A percentile compares a stretch with the other conserved stretches of the same genome.
These are phyloP conservation scores for Fraxinus quadrangulata DNA, from an alignment of 257 asterid species.

Conservation along the genomic window DNA sequence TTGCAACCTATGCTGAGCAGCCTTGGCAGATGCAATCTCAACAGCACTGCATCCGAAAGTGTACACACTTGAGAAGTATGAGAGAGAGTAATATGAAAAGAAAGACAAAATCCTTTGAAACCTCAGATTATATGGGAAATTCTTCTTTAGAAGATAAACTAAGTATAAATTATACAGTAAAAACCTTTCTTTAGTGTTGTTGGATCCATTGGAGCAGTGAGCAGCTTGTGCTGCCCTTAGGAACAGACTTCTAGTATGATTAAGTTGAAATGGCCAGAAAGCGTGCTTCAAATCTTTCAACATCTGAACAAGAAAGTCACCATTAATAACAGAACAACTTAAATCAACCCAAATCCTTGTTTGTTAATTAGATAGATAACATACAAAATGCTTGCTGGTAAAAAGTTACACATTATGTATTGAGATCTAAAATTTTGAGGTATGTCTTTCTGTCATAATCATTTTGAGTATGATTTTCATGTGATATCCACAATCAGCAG, in stretches of 20 bases:
- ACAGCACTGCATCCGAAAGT: slow-evolving; percentile 48
- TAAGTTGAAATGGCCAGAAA: slow-evolving; percentile 86
- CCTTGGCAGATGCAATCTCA: slow-evolving; percentile 82
- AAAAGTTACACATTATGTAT: neutral
- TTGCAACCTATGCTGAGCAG: slow-evolving; percentile 78
- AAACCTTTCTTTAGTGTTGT: slow-evolving; percentile 52
- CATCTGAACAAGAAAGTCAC: slow-evolving; percentile 44
- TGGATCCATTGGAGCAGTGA: slow-evolving; percentile 49
- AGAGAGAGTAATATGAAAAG: slow-evolving; percentile 6
- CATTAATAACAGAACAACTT: slow-evolving; percentile 3
- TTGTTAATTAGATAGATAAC: slow-evolving; percentile 5
- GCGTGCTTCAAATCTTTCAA: slow-evolving; percentile 71
- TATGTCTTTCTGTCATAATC: neutral
- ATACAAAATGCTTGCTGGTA: slow-evolving; percentile 12
- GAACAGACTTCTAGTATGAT: slow-evolving; percentile 60
- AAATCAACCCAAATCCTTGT: neutral
- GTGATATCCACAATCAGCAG: neutral
- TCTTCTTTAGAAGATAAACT: slow-evolving; percentile 5
- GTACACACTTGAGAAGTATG: neutral
- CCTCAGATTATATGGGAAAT: neutral
- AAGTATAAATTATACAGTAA: neutral
- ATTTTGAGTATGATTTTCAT: neutral
- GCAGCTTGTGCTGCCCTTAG: slow-evolving; percentile 88
- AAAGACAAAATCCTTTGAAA: slow-evolving; percentile 2
- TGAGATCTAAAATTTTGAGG: slow-evolving; percentile 4